Base-by-base conservation (phyloP, 345 rosid species). In the Atalantia buxifolia region DNA sequence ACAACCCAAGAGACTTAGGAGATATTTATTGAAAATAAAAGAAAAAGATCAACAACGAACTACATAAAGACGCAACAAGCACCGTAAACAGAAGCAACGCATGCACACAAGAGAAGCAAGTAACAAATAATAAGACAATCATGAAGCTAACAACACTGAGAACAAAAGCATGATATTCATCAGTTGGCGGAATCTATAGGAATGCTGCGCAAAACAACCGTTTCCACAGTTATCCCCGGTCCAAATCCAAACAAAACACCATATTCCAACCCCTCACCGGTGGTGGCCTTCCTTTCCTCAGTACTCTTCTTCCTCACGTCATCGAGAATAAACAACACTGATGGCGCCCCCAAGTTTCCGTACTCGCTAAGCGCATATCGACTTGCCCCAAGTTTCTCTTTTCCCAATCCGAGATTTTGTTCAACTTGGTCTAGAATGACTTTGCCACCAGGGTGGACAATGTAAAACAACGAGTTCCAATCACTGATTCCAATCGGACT, bases 211-310 rank as follows among this genome's bases (percentile, higher is more conserved):
- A 61, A 61, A 27, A 74, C 69, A 14, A 74, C 25, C 0, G 77
- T 62, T 33, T 74, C 77, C 13, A 62, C 30, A 4, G 68, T 36
- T 6, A 74, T 24, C 6, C 77, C 69, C 9, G 77, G 67, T 4
- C 77, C 77, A 6, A 57, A n/a, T 14, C 10, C 77, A 18, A 74
- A 13, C 8, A 74, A 40, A 24, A 74, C 77, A 31, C 69, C 77
- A 18, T 55, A 74, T 55, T 74, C 77, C 25, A 74, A 61, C 7
- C 77, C 77, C 2, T 62, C 60, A 5, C 77, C 69, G 3, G 77
- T 62, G 38, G 77, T 61, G 38, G 59, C 36, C 35, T 36, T 74
- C 24, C 65, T 45, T 30, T 30, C 59, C 14, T 74, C 24, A 9
- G 12, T 1, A 21, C 69, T 61, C 57, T 30, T 74, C 25, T 30